Base-by-base conservation (phyloP, 2,329 filamentous ascomycete genomes). In the Ceratocystis colombiana region DNA sequence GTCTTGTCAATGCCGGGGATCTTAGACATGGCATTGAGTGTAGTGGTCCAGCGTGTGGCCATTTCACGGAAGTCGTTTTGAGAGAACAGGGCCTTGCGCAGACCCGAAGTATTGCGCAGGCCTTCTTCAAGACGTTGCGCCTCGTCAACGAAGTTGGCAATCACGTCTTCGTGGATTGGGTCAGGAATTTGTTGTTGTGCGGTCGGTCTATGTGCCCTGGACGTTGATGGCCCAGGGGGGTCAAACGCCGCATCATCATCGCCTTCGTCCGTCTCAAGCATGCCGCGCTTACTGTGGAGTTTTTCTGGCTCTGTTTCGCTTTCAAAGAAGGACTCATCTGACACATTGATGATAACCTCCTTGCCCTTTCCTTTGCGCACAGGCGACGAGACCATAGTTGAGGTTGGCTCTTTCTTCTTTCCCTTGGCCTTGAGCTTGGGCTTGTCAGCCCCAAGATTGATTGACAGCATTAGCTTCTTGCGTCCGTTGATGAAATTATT, bases 41-140 rank as follows among this genome's bases (percentile, higher is more conserved):
- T 83, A 6, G 77, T 79, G 0, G 88, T 88, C 79, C 88, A 88
- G 44, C 79, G 75, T 62, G 90, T 83, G 12, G 83, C 86, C 87
- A 94, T 92, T 70, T 87, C 82, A 45, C 86, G 83, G 63, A 91
- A 80, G 15, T 89, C 80, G 25, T 79, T 79, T 68, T 90, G 86
- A 0, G 84, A 85, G 72, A 94, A 94, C 0, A 87, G 77, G 3
- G 82, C 79, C 25, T 79, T 77, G 7, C 83, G 80, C 41, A 88
- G 74, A 3, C 78, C 77, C 63, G 83, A 82, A 28, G 78, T 77
- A 69, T 84, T 82, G 70, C 87, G 82, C 28, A 92, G 77, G 1
- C 79, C 76, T 70, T 86, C 83, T 70, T 87, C 84, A 17, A 84
- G 66, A 22, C 75, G 74, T 71, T 82, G 85, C 0, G 87, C 89